Evolutionary conservation across 192 early-diverging fungal genomes (phyloP).

Genomic region (Lunasporangiospora selenospora): DNA sequence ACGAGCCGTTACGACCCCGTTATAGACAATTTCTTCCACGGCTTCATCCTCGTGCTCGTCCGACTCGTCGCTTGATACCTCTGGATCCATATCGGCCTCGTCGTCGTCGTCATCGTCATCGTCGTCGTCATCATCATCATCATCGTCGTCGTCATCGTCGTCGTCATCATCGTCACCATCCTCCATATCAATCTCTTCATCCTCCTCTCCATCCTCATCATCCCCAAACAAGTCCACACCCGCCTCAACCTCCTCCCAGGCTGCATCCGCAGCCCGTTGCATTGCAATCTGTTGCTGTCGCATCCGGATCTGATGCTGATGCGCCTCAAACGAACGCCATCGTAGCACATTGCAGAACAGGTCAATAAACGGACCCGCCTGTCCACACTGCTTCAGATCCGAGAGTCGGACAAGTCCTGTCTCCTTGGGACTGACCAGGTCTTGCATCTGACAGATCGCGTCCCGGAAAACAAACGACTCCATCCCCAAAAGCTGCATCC

Average conservation of each 20-base stretch:
- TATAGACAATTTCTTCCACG: constrained; percentile 6
- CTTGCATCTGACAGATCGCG: constrained; percentile 48
- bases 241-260: constrained; percentile 35
- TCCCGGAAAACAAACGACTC: constrained; percentile 45
- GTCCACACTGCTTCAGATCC: constrained; percentile 46
- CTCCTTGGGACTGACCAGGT: constrained; percentile 32
- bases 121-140: constrained; percentile 12
- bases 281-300: constrained; percentile 44
- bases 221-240: constrained; percentile 35
- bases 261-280: constrained; percentile 43
- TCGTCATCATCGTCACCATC: constrained; percentile 5
- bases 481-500: constrained; percentile 46
- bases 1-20: too few species aligned
- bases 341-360: constrained; percentile 42
- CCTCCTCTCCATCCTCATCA: constrained; percentile 19
- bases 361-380: constrained; percentile 44
- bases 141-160: constrained; percentile 7
- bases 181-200: constrained; percentile 9
- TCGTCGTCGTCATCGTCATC: not conserved
- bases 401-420: constrained; percentile 19
- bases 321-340: constrained; percentile 42
- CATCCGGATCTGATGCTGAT: constrained; percentile 48
- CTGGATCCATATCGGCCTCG: not conserved
- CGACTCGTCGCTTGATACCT: not conserved
- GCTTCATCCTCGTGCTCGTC: constrained; percentile 1